Base-by-base conservation (phyloP, 1,284 basidiomycete genomes). In the Macrocystidia cucumis region DNA sequence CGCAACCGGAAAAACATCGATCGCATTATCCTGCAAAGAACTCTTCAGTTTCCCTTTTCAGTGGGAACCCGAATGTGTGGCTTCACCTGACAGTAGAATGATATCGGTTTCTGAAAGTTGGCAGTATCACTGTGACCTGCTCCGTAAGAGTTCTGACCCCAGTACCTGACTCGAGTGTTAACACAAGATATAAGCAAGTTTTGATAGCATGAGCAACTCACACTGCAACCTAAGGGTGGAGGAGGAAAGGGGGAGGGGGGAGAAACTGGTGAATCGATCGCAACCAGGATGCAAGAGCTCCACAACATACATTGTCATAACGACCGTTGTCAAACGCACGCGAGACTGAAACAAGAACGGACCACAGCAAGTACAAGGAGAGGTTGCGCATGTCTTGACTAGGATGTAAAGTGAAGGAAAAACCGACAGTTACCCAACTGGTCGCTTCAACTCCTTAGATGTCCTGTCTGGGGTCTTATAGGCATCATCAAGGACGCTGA, bases 101-200 rank as follows among this genome's bases (percentile, higher is more conserved):
- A 64, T 20, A 79, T 47, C 0, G 61, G 52, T 51, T 78, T 68
- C 61, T 76, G 76, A 46, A 59, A 78, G 48, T 74, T 67, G 19
- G 68, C 64, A 2, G 59, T 52, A 42, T 74, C 67, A n/a, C 52
- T 32, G 44, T 75, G 60, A 4, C 59, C 62, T 1, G 76, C 77
- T 23, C 77, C 76, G 43, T 77, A 77, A 2, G 75, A 77, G 49
- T 80, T 78, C 55, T 81, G 76, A 31, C 77, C 78, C 74, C 74
- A 80, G 49, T 78, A 78, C 14, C 71, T 74, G 43, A 19, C 8
- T 5, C 14, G 14, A 11, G 29, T 16, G 35, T 34, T 13, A 18
- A 44, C 13, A 46, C 37, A 35, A n/a, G 32, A n/a, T 11, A 25
- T 16, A 26, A 39, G 14, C 5, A 30, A 11, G 5, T 30, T 12